Percentiles rank a stretch among this genome's conserved stretches.
These are phyloP conservation scores for Penicillium nordicum DNA, from an alignment of 2,329 filamentous ascomycete genomes.

Conservation along the genomic window DNA sequence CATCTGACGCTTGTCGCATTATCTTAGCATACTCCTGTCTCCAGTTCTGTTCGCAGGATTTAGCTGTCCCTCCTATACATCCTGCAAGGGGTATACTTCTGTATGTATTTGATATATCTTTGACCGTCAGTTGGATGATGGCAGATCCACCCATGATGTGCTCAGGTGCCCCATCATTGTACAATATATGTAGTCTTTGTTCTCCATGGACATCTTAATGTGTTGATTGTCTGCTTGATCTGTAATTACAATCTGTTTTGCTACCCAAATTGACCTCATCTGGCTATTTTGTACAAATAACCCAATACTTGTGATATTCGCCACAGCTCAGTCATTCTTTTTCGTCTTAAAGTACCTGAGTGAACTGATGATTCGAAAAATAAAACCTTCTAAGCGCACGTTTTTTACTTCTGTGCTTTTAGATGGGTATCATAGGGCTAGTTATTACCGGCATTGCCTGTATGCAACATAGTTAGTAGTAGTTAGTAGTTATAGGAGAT, in stretches of 20 bases:
- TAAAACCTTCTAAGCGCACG: not conserved
- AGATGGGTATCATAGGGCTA: not conserved
- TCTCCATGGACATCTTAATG: not conserved
- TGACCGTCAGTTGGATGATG: not conserved
- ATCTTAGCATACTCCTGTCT: not conserved
- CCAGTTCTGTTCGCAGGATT: not conserved
- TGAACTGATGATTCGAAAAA: not conserved
- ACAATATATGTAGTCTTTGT: not conserved
- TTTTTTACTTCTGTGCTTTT: not conserved
- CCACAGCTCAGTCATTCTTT: not conserved
- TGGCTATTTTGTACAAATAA: not conserved
- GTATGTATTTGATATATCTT: not conserved
- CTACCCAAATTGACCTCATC: not conserved
- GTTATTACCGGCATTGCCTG: not conserved
- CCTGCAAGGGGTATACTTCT: not conserved
- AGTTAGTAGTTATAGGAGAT: no score
- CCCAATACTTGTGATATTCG: not conserved
- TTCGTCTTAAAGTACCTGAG: not conserved
- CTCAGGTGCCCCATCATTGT: not conserved
- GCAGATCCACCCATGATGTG: not conserved
- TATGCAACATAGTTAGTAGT: no score
- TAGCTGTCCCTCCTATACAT: not conserved
- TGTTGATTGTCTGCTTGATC: not conserved
- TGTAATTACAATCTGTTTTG: not conserved
- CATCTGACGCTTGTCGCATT: not conserved